Percentiles rank a stretch among this genome's conserved stretches.
Evolutionary conservation across 305 asterid genomes (phyloP).

Genomic region (Ruellia speciosa): DNA sequence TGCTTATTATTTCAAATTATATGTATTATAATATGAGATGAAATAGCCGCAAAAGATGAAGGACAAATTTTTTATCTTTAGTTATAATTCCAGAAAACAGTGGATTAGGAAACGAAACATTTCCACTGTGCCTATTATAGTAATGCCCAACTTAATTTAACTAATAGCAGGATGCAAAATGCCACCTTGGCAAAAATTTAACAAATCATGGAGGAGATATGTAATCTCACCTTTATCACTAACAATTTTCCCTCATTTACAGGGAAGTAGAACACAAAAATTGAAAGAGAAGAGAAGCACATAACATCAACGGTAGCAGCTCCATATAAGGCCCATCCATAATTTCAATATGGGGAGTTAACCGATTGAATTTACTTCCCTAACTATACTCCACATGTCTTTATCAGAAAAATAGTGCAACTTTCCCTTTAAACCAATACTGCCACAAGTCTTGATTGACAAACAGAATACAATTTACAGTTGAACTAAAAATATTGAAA

Average conservation of each 20-base stretch:
- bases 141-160: constrained; percentile 17
- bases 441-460: constrained; percentile 5
- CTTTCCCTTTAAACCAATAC: constrained; percentile 8
- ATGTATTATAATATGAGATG: neutral
- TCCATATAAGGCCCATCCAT: neutral
- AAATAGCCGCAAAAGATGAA: constrained; percentile 7
- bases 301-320: constrained; percentile 2
- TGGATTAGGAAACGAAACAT: constrained; percentile 1
- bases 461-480: constrained; percentile 8
- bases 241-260: constrained; percentile 8
- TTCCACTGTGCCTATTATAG: constrained; percentile 8
- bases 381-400: constrained; percentile 10
- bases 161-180: constrained; percentile 11
- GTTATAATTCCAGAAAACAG: constrained; percentile 7
- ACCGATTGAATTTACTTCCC: neutral
- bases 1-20: neutral
- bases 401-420: constrained; percentile 8
- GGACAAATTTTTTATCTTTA: neutral
- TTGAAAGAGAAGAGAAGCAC: constrained; percentile 6
- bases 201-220: constrained; percentile 4
- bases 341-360: neutral
- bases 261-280: constrained; percentile 7
- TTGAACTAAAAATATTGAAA: constrained; percentile 12
- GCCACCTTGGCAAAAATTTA: constrained; percentile 10
- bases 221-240: constrained; percentile 2